Conservation (phyloP, 2,329 filamentous ascomycete species). For the Colletotrichum somersetense region DNA sequence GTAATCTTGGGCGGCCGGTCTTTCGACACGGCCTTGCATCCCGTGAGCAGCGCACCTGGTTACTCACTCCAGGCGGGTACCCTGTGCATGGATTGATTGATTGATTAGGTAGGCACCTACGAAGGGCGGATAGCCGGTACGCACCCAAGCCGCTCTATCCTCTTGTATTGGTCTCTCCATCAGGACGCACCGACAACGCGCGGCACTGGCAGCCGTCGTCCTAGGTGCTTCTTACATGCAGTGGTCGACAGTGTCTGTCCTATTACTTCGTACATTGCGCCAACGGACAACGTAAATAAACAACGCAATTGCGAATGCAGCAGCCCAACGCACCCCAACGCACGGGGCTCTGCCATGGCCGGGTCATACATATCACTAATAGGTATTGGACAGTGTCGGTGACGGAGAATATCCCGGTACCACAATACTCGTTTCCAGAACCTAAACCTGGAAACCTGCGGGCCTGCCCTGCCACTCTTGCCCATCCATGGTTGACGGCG, state of each 20-base stretch:
- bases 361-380: neutral
- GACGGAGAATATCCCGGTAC: constrained; percentile 10
- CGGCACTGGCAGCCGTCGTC: constrained; percentile 22
- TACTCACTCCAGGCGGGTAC: neutral
- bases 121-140: too few relatives aligned
- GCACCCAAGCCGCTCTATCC: neutral
- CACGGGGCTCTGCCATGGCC: constrained; percentile 1
- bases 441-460: neutral
- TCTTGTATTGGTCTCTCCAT: constrained; percentile 5
- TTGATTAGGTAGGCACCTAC: too few relatives aligned
- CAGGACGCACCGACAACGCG: constrained; percentile 28
- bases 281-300: constrained; percentile 13
- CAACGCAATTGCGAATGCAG: neutral
- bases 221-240: neutral
- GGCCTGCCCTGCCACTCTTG: neutral
- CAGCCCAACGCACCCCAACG: constrained; percentile 16
- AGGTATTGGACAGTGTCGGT: constrained; percentile 4
- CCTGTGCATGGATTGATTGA: constrained; percentile 14
- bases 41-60: constrained; percentile 9
- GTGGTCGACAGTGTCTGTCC: neutral
- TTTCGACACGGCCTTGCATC: constrained; percentile 24
- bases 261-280: neutral
- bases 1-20: constrained; percentile 16
- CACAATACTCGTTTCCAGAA: constrained; percentile 12
- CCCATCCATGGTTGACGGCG: neutral